Conservation (phyloP, 1,284 basidiomycete species). For the Cutaneotrichosporon cavernicola region DNA sequence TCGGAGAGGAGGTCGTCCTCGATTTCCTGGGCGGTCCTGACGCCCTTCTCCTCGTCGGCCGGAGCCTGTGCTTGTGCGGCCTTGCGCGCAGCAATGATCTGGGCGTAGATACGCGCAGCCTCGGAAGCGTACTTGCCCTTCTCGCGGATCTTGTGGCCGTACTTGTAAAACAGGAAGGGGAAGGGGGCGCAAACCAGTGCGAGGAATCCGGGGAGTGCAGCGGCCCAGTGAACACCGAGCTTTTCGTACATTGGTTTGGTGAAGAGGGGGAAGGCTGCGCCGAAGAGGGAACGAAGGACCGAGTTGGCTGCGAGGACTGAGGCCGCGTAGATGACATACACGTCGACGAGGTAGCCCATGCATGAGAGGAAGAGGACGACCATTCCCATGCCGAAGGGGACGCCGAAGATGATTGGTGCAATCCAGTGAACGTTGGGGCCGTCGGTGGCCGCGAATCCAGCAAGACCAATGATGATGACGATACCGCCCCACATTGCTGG, state of each 20-base stretch:
- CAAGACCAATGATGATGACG: slow-evolving; percentile 50
- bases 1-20: slow-evolving; percentile 4
- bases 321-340: slow-evolving; percentile 58
- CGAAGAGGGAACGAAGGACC: slow-evolving; percentile 65
- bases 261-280: slow-evolving; percentile 65
- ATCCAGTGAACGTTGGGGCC: slow-evolving; percentile 54
- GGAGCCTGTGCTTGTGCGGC: slow-evolving; percentile 17
- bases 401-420: slow-evolving; percentile 61
- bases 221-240: slow-evolving; percentile 67
- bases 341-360: slow-evolving; percentile 65
- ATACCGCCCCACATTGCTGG: slow-evolving; percentile 55
- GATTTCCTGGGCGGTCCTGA: not conserved
- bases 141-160: slow-evolving; percentile 62
- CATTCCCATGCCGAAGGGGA: slow-evolving; percentile 66
- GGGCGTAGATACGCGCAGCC: slow-evolving; percentile 40
- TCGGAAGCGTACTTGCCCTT: slow-evolving; percentile 57
- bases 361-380: slow-evolving; percentile 62
- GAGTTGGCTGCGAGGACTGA: slow-evolving; percentile 69
- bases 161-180: slow-evolving; percentile 57
- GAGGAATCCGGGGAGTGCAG: slow-evolving; percentile 64
- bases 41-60: slow-evolving; percentile 22
- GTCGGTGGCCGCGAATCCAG: slow-evolving; percentile 51
- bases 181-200: slow-evolving; percentile 61
- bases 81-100: slow-evolving; percentile 44
- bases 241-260: slow-evolving; percentile 53